phyloP scores from a whole-genome alignment of 208 protist species.

The Acanthamoeba triangularis region DNA sequence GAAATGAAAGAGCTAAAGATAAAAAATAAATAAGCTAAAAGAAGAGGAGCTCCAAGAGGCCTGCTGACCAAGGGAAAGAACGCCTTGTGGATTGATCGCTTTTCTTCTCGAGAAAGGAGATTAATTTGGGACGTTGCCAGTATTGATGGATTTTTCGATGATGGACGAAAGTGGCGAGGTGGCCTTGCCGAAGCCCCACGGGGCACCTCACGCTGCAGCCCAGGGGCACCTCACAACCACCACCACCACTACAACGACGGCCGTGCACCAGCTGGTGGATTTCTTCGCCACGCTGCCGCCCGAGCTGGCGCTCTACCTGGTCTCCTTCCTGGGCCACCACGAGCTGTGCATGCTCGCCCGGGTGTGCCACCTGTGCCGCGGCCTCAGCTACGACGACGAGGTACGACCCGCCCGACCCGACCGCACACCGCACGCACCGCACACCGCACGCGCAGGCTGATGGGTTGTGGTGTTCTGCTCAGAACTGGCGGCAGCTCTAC shows the following conservation, averaged over 20 bases:
- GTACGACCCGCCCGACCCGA: neutral
- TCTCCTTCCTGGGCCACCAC: slow-evolving; percentile 28
- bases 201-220: neutral
- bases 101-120: neutral
- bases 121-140: neutral
- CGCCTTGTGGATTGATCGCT: too few species aligned
- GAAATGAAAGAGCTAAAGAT: neutral
- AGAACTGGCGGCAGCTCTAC: slow-evolving; percentile 54
- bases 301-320: slow-evolving; percentile 47
- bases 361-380: slow-evolving; percentile 16
- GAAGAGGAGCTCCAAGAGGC: neutral
- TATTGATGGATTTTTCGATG: neutral
- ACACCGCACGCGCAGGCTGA: neutral
- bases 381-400: slow-evolving; percentile 56
- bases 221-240: too few species aligned
- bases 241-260: too few species aligned
- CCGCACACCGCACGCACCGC: neutral
- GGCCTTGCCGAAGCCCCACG: neutral
- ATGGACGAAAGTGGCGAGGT: neutral
- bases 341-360: slow-evolving; percentile 3
- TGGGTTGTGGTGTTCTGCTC: too few species aligned
- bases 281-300: slow-evolving; percentile 39
- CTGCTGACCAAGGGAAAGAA: too few species aligned
- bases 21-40: too few species aligned
- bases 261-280: neutral